Conservation (phyloP, 331 rosid genomes). For the Malus hybrid region DNA sequence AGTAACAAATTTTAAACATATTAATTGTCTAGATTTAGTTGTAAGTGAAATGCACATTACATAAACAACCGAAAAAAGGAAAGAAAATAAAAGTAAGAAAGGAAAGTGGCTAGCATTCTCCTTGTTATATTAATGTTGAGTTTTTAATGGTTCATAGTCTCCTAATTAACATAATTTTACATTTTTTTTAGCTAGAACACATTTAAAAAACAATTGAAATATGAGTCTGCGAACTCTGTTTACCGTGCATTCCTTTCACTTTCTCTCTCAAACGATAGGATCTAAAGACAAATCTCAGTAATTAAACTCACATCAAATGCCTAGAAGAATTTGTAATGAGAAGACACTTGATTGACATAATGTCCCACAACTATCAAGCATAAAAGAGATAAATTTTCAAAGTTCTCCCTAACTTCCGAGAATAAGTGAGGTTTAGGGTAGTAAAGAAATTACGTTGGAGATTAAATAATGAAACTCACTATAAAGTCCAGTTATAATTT, state of each 20-base stretch:
- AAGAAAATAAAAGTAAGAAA: no score
- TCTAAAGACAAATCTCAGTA: neutral
- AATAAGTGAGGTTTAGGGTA: neutral
- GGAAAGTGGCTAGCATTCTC: no score
- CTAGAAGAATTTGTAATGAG: conserved; percentile 2
- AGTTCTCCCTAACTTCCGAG: neutral
- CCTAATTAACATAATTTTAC: no score
- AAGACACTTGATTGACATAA: conserved; percentile 2
- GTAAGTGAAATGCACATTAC: no score
- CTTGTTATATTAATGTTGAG: no score
- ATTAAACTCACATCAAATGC: neutral
- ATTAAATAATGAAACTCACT: neutral
- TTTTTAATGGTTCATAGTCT: no score
- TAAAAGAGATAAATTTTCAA: neutral
- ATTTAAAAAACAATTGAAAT: no score
- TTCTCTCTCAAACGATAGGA: neutral
- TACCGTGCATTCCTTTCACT: neutral
- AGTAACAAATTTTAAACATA: no score
- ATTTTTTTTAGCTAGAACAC: no score
- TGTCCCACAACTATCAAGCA: neutral
- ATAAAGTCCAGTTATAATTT: neutral
- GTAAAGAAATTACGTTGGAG: neutral
- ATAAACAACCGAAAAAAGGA: no score
- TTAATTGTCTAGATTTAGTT: no score
- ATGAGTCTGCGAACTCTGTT: no score